Evolutionary conservation across 2,329 filamentous ascomycete genomes (phyloP), one percentile per base, ranked within the genome.

Genomic region (Hypoxylon sp.): DNA sequence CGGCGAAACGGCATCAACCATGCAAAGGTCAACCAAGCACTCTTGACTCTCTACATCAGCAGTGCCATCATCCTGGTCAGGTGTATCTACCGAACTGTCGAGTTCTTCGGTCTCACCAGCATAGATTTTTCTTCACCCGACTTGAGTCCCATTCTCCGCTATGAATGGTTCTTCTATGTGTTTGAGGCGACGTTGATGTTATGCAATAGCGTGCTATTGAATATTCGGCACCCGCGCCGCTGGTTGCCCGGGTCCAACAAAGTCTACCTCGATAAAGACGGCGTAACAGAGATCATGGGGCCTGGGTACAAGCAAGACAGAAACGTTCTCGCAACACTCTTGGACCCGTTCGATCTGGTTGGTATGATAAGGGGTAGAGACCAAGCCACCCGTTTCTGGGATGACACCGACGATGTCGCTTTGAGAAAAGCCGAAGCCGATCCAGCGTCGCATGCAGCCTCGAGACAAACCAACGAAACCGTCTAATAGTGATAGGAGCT

Each of bases 91-190:
- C 84, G 88, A 6, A 81, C 86, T 0, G 81, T 87, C n/a, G 87
- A 90, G 76, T 89, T 86, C 77, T 89, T 88, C 68, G 81, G 80
- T 55, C 74, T 85, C n/a, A 78, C 82, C 0, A 70, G 76, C 25
- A 75, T 84, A 11, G 77, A 84, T 23, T 77, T 80, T 21, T 79
- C 76, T 46, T 77, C 80, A 30, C 74, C 80, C 7, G 78, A 75
- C 1, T 67, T 85, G 1, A 82, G 80, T 10, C 81, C 84, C 0
- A 76, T 87, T 21, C 65, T 88, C n/a, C 80, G 85, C 21, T 85
- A 87, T 69, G 86, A 89, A 75, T 86, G 82, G 82, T 89, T 83
- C 75, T 89, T 89, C 67, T 87, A 85, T 71, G 80, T 88, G 19
- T 89, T 89, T 63, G 87, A 89, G 77, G 84, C 81, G 1, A 69